Evolutionary conservation across 129 eudicot genomes (phyloP).

Genomic region (Centrapalus pauciflorus): DNA sequence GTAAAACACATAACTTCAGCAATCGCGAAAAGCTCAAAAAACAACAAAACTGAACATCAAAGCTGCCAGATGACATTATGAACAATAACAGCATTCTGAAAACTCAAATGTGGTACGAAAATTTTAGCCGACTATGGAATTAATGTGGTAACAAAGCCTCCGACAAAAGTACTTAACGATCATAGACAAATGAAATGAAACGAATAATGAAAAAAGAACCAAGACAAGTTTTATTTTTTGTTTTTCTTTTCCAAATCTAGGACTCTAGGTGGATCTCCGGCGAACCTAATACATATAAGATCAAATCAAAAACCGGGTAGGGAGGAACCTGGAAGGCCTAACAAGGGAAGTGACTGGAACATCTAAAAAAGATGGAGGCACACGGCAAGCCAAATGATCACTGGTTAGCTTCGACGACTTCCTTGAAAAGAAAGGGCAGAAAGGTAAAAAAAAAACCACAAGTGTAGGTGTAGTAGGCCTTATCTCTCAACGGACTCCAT

Average conservation of each 20-base stretch:
- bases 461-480: slow-evolving; percentile 10
- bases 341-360: slow-evolving; percentile 4
- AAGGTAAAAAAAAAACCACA: slow-evolving; percentile 15
- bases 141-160: background rate
- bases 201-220: slow-evolving; percentile 9
- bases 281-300: slow-evolving; percentile 21
- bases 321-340: slow-evolving; percentile 20
- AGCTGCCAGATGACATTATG: slow-evolving; percentile 20
- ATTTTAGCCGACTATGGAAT: slow-evolving; percentile 6
- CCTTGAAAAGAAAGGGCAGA: slow-evolving; percentile 25
- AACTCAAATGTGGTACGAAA: slow-evolving; percentile 11
- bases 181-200: slow-evolving; percentile 6
- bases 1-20: background rate
- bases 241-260: slow-evolving; percentile 14
- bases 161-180: background rate
- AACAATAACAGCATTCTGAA: slow-evolving; percentile 3
- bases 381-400: background rate
- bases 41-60: slow-evolving; percentile 5
- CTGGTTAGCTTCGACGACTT: slow-evolving; percentile 19
- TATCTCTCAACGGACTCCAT: slow-evolving; percentile 2
- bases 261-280: slow-evolving; percentile 11
- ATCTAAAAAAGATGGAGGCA: background rate
- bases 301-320: slow-evolving; percentile 2
- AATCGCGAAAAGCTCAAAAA: background rate
- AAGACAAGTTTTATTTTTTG: slow-evolving; percentile 18